phyloP scores from a whole-genome alignment of 1,284 basidiomycete genomes.

The Cryptococcus deneoformans region DNA sequence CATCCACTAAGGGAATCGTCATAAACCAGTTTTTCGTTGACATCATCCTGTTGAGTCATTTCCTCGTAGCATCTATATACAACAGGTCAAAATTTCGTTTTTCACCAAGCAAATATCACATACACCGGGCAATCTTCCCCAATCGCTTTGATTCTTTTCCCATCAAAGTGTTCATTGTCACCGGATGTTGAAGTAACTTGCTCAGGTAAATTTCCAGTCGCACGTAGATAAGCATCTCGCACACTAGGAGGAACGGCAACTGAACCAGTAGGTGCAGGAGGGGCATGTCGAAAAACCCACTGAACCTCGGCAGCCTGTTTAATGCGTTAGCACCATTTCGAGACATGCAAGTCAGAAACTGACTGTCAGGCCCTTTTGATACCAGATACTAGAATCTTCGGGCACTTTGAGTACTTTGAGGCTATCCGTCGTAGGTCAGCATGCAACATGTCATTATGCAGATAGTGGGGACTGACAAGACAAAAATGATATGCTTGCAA shows the following conservation, averaged over 20 bases:
- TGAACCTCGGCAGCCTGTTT: constrained; percentile 19
- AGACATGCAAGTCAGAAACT: not conserved
- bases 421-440: constrained; percentile 16
- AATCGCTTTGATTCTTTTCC: constrained; percentile 5
- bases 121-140: constrained; percentile 44
- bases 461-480: constrained; percentile 25
- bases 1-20: constrained; percentile 30
- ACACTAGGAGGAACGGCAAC: constrained; percentile 16
- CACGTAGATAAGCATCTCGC: constrained; percentile 20
- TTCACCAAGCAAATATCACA: not conserved
- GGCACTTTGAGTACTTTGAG: constrained; percentile 39
- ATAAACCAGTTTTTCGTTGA: constrained; percentile 19
- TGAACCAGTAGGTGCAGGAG: constrained; percentile 16
- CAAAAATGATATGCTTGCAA: constrained; percentile 43
- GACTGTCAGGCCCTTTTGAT: constrained; percentile 35
- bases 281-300: constrained; percentile 20
- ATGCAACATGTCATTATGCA: not conserved
- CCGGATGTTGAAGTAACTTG: no score
- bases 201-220: constrained; percentile 19
- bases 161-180: not conserved
- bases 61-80: constrained; percentile 32
- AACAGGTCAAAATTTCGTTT: not conserved
- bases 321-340: not conserved
- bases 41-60: constrained; percentile 29
- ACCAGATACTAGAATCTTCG: constrained; percentile 20